Evolutionary conservation across 164 flowering plant genomes (phyloP), one percentile per base, ranked within the genome.

Genomic region (Akebia trifoliata): DNA sequence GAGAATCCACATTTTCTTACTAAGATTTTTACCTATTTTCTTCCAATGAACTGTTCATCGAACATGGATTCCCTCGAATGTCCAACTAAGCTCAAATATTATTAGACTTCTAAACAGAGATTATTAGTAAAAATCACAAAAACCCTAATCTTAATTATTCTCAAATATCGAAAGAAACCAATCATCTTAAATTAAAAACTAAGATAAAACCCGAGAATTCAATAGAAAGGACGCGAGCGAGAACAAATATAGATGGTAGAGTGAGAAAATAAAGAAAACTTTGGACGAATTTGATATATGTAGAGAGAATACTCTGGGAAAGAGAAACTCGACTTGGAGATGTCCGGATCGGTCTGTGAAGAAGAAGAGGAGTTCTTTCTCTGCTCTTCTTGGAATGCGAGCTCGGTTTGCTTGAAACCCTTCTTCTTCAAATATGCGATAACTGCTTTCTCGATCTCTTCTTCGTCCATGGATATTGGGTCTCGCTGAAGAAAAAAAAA

Each of bases 381-480:
- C 34, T 79, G 80, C 47, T 90, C 97, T 56, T 86, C 89, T 17
- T 73, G 80, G 8, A 83, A 76, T 8, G 86, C 81, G 15, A 72
- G 78, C 59, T 82, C 93, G 0, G 95, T 81, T 47, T 79, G 83
- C 66, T 76, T 78, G 66, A 86, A 90, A 8, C 99, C 99, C 75
- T 83, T 93, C 84, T 77, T 87, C 77, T 83, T 88, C 79, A 93
- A 52, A 57, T 84, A 93, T n/a, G 82, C 80, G 0, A 80, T 26
- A 60, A 90, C 96, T 28, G 69, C 79, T 50, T 78, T 83, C 75
- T 78, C 84, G 12, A 86, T 66, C 29, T 76, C 81, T 42, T 79
- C 85, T 50, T 81, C 93, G 35, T 81, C 96, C 98, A 88, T 88
- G 14, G 31, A n/a, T n/a, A n/a, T n/a, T n/a, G n/a, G n/a, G n/a